Evolutionary conservation across 2,329 filamentous ascomycete species (phyloP).

Genomic region (Cryphonectria parasitica): DNA sequence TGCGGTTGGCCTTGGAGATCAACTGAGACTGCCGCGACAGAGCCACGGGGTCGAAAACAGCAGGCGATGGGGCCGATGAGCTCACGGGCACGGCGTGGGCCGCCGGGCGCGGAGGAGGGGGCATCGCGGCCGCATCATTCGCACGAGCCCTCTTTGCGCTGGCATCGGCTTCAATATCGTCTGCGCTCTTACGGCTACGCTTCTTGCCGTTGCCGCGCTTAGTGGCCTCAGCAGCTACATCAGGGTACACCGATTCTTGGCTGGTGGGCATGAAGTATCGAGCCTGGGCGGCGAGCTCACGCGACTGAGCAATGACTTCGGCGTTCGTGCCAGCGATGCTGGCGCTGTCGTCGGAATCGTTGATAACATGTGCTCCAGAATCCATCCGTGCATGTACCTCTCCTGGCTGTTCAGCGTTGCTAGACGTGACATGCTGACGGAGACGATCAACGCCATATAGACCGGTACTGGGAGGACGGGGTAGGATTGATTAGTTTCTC

Average conservation of each 20-base stretch:
- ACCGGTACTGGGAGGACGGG: constrained; percentile 12
- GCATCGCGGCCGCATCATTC: constrained; percentile 19
- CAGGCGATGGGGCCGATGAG: constrained; percentile 6
- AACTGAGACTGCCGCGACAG: constrained; percentile 34
- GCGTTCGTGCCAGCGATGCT: constrained; percentile 20
- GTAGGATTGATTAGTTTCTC: constrained; percentile 13
- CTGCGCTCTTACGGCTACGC: constrained; percentile 24
- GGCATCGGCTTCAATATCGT: constrained; percentile 6
- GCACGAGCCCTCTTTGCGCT: constrained; percentile 24
- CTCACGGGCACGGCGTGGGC: neutral
- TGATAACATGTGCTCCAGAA: neutral
- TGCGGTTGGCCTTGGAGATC: constrained; percentile 37
- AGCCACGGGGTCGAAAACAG: constrained; percentile 33
- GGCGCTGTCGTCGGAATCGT: neutral
- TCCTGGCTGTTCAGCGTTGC: neutral
- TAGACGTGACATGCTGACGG: constrained; percentile 11
- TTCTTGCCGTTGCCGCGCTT: constrained; percentile 18
- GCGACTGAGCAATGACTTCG: constrained; percentile 18
- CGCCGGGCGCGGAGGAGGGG: constrained; percentile 8
- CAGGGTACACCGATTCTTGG: constrained; percentile 21
- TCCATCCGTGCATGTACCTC: neutral
- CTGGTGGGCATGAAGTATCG: constrained; percentile 13
- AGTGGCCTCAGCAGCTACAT: constrained; percentile 11
- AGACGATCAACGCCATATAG: constrained; percentile 14
- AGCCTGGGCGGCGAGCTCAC: constrained; percentile 16